Conservation (phyloP, 2,329 filamentous ascomycete genomes). For the Monosporascus ibericus region DNA sequence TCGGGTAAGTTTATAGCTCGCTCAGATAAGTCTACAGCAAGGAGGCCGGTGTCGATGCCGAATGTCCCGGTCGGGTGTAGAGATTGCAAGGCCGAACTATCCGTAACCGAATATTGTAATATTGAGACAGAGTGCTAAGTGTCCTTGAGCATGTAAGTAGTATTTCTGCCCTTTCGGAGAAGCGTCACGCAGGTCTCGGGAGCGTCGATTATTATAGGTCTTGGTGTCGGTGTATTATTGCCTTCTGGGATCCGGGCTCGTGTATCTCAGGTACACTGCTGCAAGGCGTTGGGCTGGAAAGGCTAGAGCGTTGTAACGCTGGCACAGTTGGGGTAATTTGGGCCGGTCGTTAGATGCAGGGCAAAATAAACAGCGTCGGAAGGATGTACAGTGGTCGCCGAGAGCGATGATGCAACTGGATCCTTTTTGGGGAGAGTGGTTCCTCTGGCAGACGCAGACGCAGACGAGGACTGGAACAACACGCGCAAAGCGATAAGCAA, state of each 20-base stretch:
- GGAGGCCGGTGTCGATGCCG: not conserved
- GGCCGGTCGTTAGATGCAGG: slow-evolving; percentile 22
- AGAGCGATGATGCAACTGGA: slow-evolving; percentile 11
- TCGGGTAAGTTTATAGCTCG: too few species aligned
- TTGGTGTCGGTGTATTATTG: slow-evolving; percentile 22
- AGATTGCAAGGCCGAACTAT: not conserved
- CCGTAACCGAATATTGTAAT: not conserved
- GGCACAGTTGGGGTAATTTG: slow-evolving; percentile 2
- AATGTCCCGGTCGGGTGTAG: not conserved
- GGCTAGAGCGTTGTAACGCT: slow-evolving; percentile 17
- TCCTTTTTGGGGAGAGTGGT: slow-evolving; percentile 10
- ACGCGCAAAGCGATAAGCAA: not conserved
- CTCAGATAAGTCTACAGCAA: not conserved
- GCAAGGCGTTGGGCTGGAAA: slow-evolving; percentile 17
- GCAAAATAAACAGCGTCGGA: slow-evolving; percentile 19
- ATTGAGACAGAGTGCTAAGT: not conserved
- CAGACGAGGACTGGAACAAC: too few species aligned
- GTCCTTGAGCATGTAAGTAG: too few species aligned
- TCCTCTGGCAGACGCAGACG: not conserved
- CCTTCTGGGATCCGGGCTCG: slow-evolving; percentile 15
- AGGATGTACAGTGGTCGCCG: slow-evolving; percentile 21
- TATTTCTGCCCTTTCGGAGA: slow-evolving; percentile 12
- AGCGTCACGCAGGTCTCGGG: slow-evolving; percentile 26
- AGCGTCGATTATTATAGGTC: slow-evolving; percentile 22
- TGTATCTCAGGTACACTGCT: slow-evolving; percentile 21